phyloP scores from a whole-genome alignment of 2,329 filamentous ascomycete species.

The Colletotrichum simmondsii region DNA sequence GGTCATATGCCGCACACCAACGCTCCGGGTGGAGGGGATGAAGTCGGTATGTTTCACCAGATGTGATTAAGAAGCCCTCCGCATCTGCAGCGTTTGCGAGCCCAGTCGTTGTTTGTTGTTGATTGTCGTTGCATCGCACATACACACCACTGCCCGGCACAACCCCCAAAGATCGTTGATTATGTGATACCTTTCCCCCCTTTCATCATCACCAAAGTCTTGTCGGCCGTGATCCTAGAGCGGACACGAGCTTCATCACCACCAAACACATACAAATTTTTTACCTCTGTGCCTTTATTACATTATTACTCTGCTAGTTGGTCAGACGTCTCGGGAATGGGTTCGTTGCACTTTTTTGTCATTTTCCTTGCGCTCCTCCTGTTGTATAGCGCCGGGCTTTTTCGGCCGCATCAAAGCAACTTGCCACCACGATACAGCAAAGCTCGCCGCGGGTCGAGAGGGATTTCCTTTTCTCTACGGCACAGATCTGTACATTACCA shows the following conservation, averaged over 20 bases:
- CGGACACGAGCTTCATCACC: constrained; percentile 31
- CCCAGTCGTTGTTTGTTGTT: constrained; percentile 34
- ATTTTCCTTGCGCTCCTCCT: constrained; percentile 33
- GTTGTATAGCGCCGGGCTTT: constrained; percentile 41
- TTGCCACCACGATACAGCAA: constrained; percentile 48
- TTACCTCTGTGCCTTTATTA: constrained; percentile 33
- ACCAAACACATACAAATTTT: constrained; percentile 30
- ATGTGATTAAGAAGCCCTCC: constrained; percentile 70
- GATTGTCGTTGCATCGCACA: constrained; percentile 38
- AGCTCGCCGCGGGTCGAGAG: constrained; percentile 50
- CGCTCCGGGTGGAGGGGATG: constrained; percentile 76
- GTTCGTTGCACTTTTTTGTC: constrained; percentile 43
- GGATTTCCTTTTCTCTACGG: constrained; percentile 46
- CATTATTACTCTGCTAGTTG: constrained; percentile 33
- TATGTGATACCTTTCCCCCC: constrained; percentile 46
- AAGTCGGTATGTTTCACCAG: constrained; percentile 99
- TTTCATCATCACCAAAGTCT: constrained; percentile 28
- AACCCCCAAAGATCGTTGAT: constrained; percentile 35
- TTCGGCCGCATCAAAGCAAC: constrained; percentile 45
- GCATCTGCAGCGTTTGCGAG: constrained; percentile 51
- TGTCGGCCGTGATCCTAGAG: constrained; percentile 33
- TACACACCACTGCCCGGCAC: constrained; percentile 36
- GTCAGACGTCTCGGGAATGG: constrained; percentile 42
- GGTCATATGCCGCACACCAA: constrained; percentile 78
- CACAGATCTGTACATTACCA: constrained; percentile 67